phyloP scores from a whole-genome alignment of 345 rosid species.

The Erysimum cheiranthoides region DNA sequence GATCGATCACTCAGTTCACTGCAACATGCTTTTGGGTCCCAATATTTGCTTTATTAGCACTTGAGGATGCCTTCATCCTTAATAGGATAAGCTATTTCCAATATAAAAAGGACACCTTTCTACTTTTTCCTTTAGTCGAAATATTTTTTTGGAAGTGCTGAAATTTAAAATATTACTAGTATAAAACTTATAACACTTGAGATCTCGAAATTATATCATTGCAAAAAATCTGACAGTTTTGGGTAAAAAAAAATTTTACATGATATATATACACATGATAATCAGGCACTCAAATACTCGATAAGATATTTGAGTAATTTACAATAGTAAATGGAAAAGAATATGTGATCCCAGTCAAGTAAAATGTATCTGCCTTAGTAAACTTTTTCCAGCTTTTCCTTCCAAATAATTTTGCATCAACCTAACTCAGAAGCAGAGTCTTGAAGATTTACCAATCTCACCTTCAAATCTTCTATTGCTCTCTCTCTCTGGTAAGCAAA shows the following conservation, averaged over 20 bases:
- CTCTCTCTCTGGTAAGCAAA: slow-evolving; percentile 61
- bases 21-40: neutral
- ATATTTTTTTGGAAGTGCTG: neutral
- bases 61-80: neutral
- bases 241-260: too few relatives aligned
- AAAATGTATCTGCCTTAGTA: neutral
- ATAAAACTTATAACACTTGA: neutral
- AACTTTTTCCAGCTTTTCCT: slow-evolving; percentile 9
- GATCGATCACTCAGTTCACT: neutral
- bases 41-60: neutral
- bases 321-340: slow-evolving; percentile 10
- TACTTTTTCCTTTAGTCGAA: neutral
- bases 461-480: slow-evolving; percentile 57
- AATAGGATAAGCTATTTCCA: neutral
- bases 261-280: too few relatives aligned
- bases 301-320: neutral
- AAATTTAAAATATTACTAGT: neutral
- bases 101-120: neutral
- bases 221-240: neutral
- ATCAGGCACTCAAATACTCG: neutral
- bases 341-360: slow-evolving; percentile 15
- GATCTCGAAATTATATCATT: neutral
- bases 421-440: slow-evolving; percentile 29
- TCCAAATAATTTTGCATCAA: slow-evolving; percentile 32
- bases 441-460: slow-evolving; percentile 53